Evolutionary conservation across 2,329 filamentous ascomycete species (phyloP).

Genomic region (Diaporthe destruens): DNA sequence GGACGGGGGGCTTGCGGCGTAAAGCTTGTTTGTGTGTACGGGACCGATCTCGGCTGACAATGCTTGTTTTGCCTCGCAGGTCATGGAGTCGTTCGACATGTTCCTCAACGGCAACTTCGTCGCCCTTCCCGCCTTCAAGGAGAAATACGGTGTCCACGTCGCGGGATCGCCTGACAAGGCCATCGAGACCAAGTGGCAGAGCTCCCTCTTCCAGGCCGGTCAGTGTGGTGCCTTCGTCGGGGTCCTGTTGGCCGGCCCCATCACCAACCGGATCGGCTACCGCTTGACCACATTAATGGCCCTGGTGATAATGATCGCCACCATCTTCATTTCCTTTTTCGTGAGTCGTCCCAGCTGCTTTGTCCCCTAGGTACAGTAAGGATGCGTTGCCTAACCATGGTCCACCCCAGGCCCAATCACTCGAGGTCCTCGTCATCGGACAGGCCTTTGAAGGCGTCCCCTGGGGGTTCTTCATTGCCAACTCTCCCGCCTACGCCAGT

Average conservation of each 20-base stretch:
- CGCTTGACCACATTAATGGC: slow-evolving; percentile 68
- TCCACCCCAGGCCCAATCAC: slow-evolving; percentile 50
- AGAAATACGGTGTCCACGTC: slow-evolving; percentile 50
- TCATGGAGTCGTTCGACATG: slow-evolving; percentile 65
- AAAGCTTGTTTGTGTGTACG: not conserved
- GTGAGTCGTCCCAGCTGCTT: slow-evolving; percentile 2
- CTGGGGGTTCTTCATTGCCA: slow-evolving; percentile 76
- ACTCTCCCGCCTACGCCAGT: slow-evolving; percentile 71
- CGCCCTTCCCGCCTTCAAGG: slow-evolving; percentile 55
- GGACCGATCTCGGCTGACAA: not conserved
- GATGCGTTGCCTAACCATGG: not conserved
- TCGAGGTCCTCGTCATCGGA: slow-evolving; percentile 60
- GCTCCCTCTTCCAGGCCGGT: slow-evolving; percentile 66
- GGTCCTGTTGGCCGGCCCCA: slow-evolving; percentile 69
- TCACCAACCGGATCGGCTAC: slow-evolving; percentile 71
- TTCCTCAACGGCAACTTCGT: slow-evolving; percentile 62
- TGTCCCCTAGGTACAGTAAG: no score
- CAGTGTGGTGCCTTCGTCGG: slow-evolving; percentile 72
- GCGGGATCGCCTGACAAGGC: slow-evolving; percentile 46
- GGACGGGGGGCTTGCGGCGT: not conserved
- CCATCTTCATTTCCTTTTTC: slow-evolving; percentile 67
- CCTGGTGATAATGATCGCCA: slow-evolving; percentile 69
- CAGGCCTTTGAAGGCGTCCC: slow-evolving; percentile 73
- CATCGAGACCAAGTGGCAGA: slow-evolving; percentile 69
- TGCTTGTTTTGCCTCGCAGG: slow-evolving; percentile 47